Evolutionary conservation across 1,139 yeast genomes (phyloP), one percentile per base, ranked within the genome.

Genomic region (Scheffersomyces quercinus): DNA sequence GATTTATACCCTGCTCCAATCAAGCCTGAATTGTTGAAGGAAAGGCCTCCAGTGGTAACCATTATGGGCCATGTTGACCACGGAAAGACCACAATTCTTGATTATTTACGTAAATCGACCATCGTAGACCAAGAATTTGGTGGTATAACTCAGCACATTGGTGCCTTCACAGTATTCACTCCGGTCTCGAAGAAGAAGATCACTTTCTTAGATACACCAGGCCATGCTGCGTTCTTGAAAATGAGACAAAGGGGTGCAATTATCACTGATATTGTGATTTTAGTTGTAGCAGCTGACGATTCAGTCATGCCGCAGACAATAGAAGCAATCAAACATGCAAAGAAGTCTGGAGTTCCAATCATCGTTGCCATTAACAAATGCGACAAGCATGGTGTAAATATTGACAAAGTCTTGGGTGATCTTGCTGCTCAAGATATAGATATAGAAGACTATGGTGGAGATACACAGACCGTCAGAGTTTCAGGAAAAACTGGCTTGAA

Each of bases 31-130:
- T 53, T 63, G 16, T 63, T 86, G 49, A 81, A 81, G 41, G 75
- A 83, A 12, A 73, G 99, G 52, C 90, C 99, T 0, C 99, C 99
- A 0, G 86, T 93, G 24, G 97, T 93, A 1, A 91, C 99, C 0
- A 88, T 93, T 41, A 93, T 93, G 98, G 99, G 99, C 4, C 99
- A 93, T 65, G 99, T 93, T 35, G 99, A 93, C 64, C 99, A 93
- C 60, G 99, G 99, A 1, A 93, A 93, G 60, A 93, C 99, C 1
- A 91, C 99, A 0, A 85, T 93, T 50, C 74, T 93, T 46, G 99
- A 95, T 60, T 80, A 82, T 54, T 70, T 95, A 54, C 75, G 98
- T 39, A 89, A 88, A 53, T 85, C 96, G 0, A 81, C 90, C 0
- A 81, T 93, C 7, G 98, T 86, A 0, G 81, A 82, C 28, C 79